Base-by-base conservation (phyloP, 805 yeast species). In the Saccharomycopsis guyanensis region DNA sequence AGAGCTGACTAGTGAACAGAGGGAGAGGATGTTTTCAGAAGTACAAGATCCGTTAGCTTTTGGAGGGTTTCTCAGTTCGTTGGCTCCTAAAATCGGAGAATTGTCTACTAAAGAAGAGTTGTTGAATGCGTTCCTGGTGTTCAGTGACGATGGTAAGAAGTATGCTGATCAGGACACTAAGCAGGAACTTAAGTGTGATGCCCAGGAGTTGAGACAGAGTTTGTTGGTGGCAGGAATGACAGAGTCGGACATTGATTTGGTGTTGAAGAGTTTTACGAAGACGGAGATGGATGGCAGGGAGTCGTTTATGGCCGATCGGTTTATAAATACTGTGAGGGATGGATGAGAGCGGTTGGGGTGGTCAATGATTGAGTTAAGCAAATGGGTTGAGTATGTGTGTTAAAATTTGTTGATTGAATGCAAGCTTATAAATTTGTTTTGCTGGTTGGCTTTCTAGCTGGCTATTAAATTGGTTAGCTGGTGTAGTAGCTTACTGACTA, bases 31-130 rank as follows among this genome's bases (percentile, higher is more conserved):
- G 91, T 56, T 83, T 4, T 51, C 52, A 4, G 53, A 49, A 23
- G 61, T 60, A 41, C 65, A 67, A 3, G 53, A 60, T 3, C 69
- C 68, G 43, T 48, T 85, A 32, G 72, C 75, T 45, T 86, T 87
- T 57, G 77, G 89, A 3, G 73, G 73, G 39, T 88, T 78, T 57
- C 64, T 83, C 53, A 72, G 80, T 8, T 60, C 78, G 36, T 75
- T 88, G 77, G 75, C 83, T 2, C 58, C 64, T 1, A 76, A 73
- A 49, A 61, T 82, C 43, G 65, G 68, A 33, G 68, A 71, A 45
- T 66, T 85, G 38, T 71, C 77, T 16, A 66, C 76, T 56, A 62
- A 72, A 51, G 61, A 66, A 49, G 80, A 78, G 58, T 58, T 88
- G 7, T 59, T 66, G 39, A 70, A 74, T 42, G 88, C 93, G 1